Conservation (phyloP, 768 basidiomycete species). For the Pleurotus eryngii region DNA sequence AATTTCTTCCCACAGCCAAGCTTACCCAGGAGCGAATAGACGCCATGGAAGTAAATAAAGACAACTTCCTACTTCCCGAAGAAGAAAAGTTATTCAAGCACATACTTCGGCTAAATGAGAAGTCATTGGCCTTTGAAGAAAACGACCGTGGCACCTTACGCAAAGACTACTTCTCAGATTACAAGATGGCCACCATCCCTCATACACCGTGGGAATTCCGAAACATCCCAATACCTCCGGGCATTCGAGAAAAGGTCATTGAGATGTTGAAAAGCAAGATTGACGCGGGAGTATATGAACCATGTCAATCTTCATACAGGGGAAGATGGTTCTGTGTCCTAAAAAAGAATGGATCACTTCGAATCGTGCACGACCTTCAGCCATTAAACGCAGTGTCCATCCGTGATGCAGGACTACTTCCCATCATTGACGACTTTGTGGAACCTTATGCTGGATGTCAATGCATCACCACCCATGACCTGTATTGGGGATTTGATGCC, state of each 20-base stretch:
- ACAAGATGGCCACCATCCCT: conserved; percentile 13
- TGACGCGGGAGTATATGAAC: conserved; percentile 35
- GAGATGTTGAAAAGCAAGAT: conserved; percentile 33
- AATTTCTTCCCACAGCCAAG: conserved; percentile 14
- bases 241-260: conserved; percentile 27
- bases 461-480: too few species aligned
- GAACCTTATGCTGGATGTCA: too few species aligned
- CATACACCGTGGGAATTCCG: conserved; percentile 36
- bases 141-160: conserved; percentile 18
- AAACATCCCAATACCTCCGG: conserved; percentile 12
- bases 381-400: conserved; percentile 14
- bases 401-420: not conserved
- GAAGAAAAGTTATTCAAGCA: conserved; percentile 21
- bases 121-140: conserved; percentile 28
- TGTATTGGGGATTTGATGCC: too few species aligned
- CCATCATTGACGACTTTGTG: not conserved
- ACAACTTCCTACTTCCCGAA: conserved; percentile 23
- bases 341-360: conserved; percentile 32
- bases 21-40: conserved; percentile 19
- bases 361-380: conserved; percentile 19
- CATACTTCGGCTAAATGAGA: conserved; percentile 20
- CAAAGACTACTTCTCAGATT: conserved; percentile 31
- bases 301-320: conserved; percentile 32
- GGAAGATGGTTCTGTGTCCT: conserved; percentile 37
- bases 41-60: conserved; percentile 15